Conservation (phyloP, 2,329 filamentous ascomycete genomes). For the Xenoacremonium recifei region DNA sequence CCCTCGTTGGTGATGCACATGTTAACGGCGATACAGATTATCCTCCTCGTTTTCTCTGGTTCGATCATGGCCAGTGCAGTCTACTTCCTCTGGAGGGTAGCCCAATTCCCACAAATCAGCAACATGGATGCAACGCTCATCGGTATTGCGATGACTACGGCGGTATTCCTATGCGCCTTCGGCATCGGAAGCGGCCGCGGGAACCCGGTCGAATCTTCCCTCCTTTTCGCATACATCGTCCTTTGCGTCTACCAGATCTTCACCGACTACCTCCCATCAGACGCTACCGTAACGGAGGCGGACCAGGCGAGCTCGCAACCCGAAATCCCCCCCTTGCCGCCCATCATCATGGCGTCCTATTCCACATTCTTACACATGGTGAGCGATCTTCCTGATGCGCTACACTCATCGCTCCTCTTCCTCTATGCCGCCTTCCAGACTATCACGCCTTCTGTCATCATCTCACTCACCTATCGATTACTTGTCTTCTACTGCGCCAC, state of each 20-base stretch:
- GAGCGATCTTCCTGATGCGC: conserved; percentile 76
- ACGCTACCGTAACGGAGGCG: conserved; percentile 54
- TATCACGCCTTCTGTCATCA: conserved; percentile 92
- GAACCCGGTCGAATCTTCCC: conserved; percentile 90
- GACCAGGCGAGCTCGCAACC: conserved; percentile 58
- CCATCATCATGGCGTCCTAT: conserved; percentile 98
- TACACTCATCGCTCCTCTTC: conserved; percentile 81
- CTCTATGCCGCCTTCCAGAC: conserved; percentile 91
- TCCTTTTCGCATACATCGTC: conserved; percentile 96
- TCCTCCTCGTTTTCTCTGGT: conserved; percentile 81
- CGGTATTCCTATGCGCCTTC: conserved; percentile 88
- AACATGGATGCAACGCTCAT: conserved; percentile 92
- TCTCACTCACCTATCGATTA: conserved; percentile 88
- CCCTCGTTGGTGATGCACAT: conserved; percentile 7
- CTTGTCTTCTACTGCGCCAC: conserved; percentile 95
- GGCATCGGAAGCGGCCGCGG: conserved; percentile 92
- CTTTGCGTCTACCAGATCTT: conserved; percentile 99
- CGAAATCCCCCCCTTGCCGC: conserved; percentile 95
- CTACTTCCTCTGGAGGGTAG: conserved; percentile 95
- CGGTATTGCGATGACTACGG: conserved; percentile 87
- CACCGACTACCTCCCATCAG: conserved; percentile 91
- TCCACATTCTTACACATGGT: conserved; percentile 85
- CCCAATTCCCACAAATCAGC: conserved; percentile 88
- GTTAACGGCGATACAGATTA: conserved; percentile 64
- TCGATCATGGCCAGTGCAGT: conserved; percentile 90